Evolutionary conservation across 2,329 filamentous ascomycete genomes (phyloP).

Genomic region (Chaetomium sp.): DNA sequence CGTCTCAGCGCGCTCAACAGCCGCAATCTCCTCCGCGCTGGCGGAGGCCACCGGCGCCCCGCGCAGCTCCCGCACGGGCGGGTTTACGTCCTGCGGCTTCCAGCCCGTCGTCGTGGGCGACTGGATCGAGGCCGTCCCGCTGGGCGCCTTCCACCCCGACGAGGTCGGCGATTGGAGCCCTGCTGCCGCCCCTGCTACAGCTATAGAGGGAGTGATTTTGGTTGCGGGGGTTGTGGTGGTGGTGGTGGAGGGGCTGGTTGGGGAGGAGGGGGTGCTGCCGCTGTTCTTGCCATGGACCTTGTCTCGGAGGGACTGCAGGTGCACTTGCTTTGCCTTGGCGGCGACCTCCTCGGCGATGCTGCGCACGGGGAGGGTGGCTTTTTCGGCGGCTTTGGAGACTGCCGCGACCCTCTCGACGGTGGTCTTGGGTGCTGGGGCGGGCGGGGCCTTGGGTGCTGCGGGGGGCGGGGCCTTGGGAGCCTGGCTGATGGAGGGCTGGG

Average conservation of each 20-base stretch:
- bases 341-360: conserved; percentile 67
- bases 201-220: not conserved
- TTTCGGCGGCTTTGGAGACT: conserved; percentile 26
- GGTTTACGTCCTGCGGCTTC: conserved; percentile 43
- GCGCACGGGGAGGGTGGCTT: conserved; percentile 49
- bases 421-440: conserved; percentile 35
- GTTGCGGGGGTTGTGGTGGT: not conserved
- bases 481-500: conserved; percentile 58
- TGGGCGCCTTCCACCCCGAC: conserved; percentile 45
- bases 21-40: conserved; percentile 45
- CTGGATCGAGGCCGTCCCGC: conserved; percentile 43
- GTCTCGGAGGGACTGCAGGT: conserved; percentile 55
- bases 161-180: conserved; percentile 51
- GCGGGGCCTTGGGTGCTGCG: conserved; percentile 34
- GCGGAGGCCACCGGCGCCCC: conserved; percentile 41
- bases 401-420: conserved; percentile 31
- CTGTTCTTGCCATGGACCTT: conserved; percentile 56
- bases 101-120: conserved; percentile 44
- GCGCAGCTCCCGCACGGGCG: conserved; percentile 39
- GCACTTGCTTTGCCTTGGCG: conserved; percentile 62
- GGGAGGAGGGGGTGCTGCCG: conserved; percentile 2
- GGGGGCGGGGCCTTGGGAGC: conserved; percentile 48
- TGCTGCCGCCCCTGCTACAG: conserved; percentile 1
- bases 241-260: conserved; percentile 11
- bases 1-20: conserved; percentile 44